Base-by-base conservation (phyloP, 768 basidiomycete species). In the Zangia roseola region DNA sequence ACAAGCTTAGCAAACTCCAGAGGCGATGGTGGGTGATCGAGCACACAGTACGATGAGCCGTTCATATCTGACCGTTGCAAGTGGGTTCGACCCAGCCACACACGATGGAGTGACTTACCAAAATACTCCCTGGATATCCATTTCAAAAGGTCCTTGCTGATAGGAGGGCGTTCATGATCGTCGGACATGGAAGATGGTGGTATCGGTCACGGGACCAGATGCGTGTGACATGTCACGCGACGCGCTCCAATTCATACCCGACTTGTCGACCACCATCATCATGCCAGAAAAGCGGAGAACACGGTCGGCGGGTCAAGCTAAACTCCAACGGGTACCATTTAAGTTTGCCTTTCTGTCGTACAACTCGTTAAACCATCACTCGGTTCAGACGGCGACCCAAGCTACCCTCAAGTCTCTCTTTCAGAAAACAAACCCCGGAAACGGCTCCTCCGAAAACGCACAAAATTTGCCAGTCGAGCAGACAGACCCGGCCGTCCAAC, bases 1-100 rank as follows among this genome's bases (percentile, higher is more conserved):
- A 85, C 76, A 16, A 91, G 68, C 43, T 82, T 72, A 33, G 82
- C 73, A 57, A 92, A 91, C 60, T 91, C 80, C 19, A 90, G 58
- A 6, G 87, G 66, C 0, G 81, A 78, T 21, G 91, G 90, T 13
- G 83, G 77, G 12, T 57, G 49, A 28, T 80, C 70, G 8, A 87
- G 65, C 16, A 75, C 65, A 34, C 79, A 74, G 45, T 79, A 71
- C 21, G 73, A 67, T 30, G 68, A 61, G 14, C 83, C 83, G 57
- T 88, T 88, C 60, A 84, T 63, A 49, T 81, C 86, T 88, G 47
- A 20, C 23, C 30, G 33, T 37, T 41, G 31, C 14, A 17, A 14
- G 38, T 56, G 31, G 10, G 46, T 24, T 47, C 38, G 12, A 48
- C 16, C 38, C 19, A 14, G 17, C 26, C 25, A 21, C 7, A 19